phyloP scores from a whole-genome alignment of 2,329 filamentous ascomycete species.

The Colletotrichum sp. region DNA sequence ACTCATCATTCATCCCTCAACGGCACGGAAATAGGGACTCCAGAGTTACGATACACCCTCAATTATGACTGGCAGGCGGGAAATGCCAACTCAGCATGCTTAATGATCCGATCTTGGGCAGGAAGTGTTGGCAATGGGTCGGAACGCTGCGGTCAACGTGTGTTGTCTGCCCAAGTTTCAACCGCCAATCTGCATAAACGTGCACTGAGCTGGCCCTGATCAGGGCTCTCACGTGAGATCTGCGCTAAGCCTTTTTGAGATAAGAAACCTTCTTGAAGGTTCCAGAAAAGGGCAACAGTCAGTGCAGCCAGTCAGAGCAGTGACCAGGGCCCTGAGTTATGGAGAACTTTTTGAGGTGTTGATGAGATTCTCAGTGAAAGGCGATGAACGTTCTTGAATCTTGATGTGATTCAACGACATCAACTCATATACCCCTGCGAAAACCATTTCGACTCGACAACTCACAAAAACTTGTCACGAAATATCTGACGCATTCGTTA shows the following conservation, averaged over 20 bases:
- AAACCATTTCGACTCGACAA: neutral
- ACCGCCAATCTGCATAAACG: slow-evolving; percentile 7
- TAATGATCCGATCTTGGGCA: slow-evolving; percentile 8
- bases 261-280: slow-evolving; percentile 42
- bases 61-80: slow-evolving; percentile 7
- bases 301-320: slow-evolving; percentile 13
- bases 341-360: slow-evolving; percentile 18
- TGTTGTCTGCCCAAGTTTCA: slow-evolving; percentile 14
- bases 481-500: neutral
- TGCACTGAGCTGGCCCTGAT: slow-evolving; percentile 14
- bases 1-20: slow-evolving; percentile 1
- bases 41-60: neutral
- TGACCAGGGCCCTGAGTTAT: neutral
- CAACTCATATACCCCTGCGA: neutral
- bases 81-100: slow-evolving; percentile 7
- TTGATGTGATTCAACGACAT: neutral
- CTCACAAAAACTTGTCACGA: neutral
- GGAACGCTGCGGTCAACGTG: neutral
- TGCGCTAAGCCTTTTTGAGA: slow-evolving; percentile 29
- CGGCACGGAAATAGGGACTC: neutral
- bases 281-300: slow-evolving; percentile 38
- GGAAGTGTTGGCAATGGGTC: neutral
- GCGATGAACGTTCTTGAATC: slow-evolving; percentile 18
- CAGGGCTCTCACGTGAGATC: slow-evolving; percentile 24
- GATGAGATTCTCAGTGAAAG: slow-evolving; percentile 17